Evolutionary conservation across 305 asterid genomes (phyloP), one percentile per base, ranked within the genome.

Genomic region (Solanum chacoense): DNA sequence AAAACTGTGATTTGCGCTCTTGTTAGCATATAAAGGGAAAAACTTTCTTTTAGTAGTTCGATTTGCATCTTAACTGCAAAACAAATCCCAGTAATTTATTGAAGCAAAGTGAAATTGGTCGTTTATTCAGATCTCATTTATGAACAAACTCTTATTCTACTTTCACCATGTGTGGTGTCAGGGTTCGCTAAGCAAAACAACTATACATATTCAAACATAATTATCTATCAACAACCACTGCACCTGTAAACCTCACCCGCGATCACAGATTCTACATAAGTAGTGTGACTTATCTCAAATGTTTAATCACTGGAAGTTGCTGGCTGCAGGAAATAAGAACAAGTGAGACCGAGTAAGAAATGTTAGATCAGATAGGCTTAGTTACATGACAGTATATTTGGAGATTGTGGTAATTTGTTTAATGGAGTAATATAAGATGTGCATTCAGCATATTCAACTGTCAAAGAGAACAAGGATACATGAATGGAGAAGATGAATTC

Each of bases 1-100:
- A 88, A 91, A 24, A 88, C 36, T 40, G 75, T 74, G 65, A 84
- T 85, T 88, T 87, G 50, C 89, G 37, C 84, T 76, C 85, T 71
- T 31, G 79, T 81, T 35, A 72, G 34, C 84, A 26, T 35, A 45
- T 29, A 45, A 18, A 80, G 63, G 36, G 26, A 26, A 40, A 14
- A 42, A 8, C 26, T 26, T 75, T 67, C 85, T 79, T 63, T 35
- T 11, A 77, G 73, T 11, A 77, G 38, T 55, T 90, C 45, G 29
- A 20, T 8, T 80, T 80, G 42, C 76, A 37, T 4, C 83, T 72
- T 65, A 36, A 63, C 11, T 74, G 36, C 35, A 55, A 45, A 74
- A 31, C 69, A 80, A 42, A 42, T 80, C 37, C 7, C 36, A 29
- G 24, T 26, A 26, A 79, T 40, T 80, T 80, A 80, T 40, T 40